Conservation (phyloP, 106 monocot species). For the Apostasia ramifera region DNA sequence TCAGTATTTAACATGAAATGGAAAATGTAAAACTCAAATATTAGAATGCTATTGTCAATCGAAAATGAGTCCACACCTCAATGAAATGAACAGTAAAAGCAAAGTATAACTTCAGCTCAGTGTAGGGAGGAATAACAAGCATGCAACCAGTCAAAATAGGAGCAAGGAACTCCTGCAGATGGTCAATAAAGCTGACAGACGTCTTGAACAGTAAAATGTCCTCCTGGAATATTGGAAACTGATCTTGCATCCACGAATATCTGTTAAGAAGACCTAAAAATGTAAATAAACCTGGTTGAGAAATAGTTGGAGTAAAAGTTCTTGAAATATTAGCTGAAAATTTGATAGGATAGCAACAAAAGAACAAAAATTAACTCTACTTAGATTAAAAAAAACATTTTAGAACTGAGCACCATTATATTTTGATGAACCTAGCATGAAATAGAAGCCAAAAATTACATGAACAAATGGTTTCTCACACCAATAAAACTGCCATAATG, state of each 20-base stretch:
- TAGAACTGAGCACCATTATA: no score
- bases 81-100: constrained; percentile 38
- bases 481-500: no score
- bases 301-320: neutral
- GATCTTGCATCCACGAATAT: constrained; percentile 89
- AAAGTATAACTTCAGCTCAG: constrained; percentile 55
- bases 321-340: no score
- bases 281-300: neutral
- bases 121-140: constrained; percentile 61
- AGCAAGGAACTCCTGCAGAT: constrained; percentile 82
- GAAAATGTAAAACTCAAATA: neutral
- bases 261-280: constrained; percentile 78
- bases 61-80: constrained; percentile 38
- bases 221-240: constrained; percentile 30
- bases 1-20: neutral
- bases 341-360: no score
- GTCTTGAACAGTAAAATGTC: constrained; percentile 90
- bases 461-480: no score
- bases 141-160: constrained; percentile 54
- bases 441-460: no score
- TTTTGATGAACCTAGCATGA: no score
- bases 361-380: no score
- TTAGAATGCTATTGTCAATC: neutral
- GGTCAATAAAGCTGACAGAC: constrained; percentile 81
- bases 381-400: no score